phyloP scores from a whole-genome alignment of 2,329 filamentous ascomycete genomes.

The Lachnellula willkommii region DNA sequence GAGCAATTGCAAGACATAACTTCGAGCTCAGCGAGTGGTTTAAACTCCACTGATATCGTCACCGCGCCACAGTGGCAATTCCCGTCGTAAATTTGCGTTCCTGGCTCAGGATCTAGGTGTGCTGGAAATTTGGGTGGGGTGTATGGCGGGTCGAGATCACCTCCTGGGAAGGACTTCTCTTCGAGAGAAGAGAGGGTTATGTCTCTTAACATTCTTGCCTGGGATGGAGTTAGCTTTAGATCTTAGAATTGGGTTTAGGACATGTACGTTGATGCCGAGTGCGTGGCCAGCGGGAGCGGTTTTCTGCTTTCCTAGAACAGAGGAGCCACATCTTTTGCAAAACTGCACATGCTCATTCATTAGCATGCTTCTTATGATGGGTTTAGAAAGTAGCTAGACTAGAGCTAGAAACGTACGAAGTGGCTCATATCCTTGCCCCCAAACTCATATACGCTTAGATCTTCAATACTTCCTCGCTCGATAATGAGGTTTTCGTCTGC shows the following conservation, averaged over 20 bases:
- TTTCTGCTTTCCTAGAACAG: constrained; percentile 32
- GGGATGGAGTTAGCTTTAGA: not conserved
- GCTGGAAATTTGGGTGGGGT: not conserved
- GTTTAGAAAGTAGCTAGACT: constrained; percentile 14
- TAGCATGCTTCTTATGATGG: not conserved
- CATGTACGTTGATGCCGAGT: constrained; percentile 39
- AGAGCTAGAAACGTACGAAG: constrained; percentile 31
- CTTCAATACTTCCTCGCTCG: constrained; percentile 40
- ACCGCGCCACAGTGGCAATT: constrained; percentile 27
- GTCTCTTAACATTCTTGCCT: constrained; percentile 6
- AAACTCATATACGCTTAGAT: constrained; percentile 41
- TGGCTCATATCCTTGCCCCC: constrained; percentile 35
- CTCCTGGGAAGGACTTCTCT: not conserved
- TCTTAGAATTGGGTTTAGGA: not conserved
- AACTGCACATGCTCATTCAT: constrained; percentile 37
- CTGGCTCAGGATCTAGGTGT: not conserved
- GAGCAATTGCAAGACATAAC: constrained; percentile 22
- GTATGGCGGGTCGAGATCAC: not conserved
- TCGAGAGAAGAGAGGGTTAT: constrained; percentile 1
- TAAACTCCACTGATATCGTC: constrained; percentile 12
- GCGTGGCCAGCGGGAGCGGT: constrained; percentile 21
- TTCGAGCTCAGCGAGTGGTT: constrained; percentile 11
- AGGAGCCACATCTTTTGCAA: constrained; percentile 45
- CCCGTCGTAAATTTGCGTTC: constrained; percentile 16
- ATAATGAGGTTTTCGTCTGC: constrained; percentile 34